A percentile compares a stretch with the other conserved stretches of the same genome.
These are phyloP conservation scores for Claviceps quebecensis DNA, from an alignment of 2,329 filamentous ascomycete species.

Conservation along the genomic window DNA sequence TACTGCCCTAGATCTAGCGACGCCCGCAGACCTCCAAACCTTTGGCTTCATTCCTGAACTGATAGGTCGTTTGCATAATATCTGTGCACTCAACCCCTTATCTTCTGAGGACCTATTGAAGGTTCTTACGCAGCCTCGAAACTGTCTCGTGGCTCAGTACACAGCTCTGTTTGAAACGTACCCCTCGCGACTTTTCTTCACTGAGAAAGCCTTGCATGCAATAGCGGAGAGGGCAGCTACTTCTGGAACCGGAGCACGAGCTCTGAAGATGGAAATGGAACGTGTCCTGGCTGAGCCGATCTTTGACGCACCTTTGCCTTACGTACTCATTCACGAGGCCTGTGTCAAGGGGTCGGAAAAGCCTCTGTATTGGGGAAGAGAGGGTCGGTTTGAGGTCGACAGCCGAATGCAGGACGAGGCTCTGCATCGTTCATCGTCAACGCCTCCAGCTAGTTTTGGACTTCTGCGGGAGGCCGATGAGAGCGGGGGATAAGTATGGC, in stretches of 20 bases:
- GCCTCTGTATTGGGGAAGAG: conserved; percentile 51
- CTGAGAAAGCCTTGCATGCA: conserved; percentile 63
- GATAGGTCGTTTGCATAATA: conserved; percentile 88
- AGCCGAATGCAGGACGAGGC: conserved; percentile 53
- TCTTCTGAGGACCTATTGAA: conserved; percentile 56
- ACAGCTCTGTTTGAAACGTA: conserved; percentile 69
- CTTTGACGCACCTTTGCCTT: conserved; percentile 66
- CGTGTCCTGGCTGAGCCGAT: conserved; percentile 65
- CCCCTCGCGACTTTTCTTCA: conserved; percentile 72
- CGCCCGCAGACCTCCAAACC: conserved; percentile 61
- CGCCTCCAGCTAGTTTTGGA: conserved; percentile 21
- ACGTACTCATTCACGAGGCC: conserved; percentile 58
- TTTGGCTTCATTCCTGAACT: conserved; percentile 91
- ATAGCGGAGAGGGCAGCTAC: conserved; percentile 55
- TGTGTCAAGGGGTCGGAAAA: conserved; percentile 51
- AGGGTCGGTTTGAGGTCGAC: conserved; percentile 55
- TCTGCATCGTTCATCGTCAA: conserved; percentile 10
- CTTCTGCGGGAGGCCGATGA: conserved; percentile 31
- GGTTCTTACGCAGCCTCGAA: conserved; percentile 84
- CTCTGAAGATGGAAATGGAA: conserved; percentile 69
- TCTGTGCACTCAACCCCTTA: conserved; percentile 70
- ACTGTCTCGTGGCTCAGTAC: conserved; percentile 80
- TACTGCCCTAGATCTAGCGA: conserved; percentile 56
- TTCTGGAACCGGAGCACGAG: conserved; percentile 61
- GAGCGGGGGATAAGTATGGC: conserved; percentile 22